Evolutionary conservation across 2,329 filamentous ascomycete genomes (phyloP).

Genomic region (Aspergillus oerlinghausenensis): DNA sequence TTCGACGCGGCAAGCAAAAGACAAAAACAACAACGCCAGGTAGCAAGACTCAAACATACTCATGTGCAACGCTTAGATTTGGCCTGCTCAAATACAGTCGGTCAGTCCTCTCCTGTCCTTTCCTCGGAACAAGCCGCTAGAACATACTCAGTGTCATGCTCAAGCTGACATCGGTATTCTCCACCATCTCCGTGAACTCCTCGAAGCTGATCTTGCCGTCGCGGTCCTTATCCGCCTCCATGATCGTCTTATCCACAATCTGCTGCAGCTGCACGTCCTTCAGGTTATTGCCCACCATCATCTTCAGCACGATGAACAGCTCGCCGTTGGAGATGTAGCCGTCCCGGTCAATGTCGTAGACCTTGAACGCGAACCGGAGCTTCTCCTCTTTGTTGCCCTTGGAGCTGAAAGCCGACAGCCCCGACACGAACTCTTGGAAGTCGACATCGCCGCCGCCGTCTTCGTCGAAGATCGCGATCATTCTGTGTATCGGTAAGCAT

Average conservation of each 20-base stretch:
- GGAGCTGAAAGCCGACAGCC: slow-evolving; percentile 89
- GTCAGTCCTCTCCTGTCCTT: slow-evolving; percentile 1
- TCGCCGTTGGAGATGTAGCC: slow-evolving; percentile 98
- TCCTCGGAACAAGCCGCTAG: neutral
- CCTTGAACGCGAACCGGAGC: slow-evolving; percentile 95
- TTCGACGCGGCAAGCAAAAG: neutral
- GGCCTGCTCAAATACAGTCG: slow-evolving; percentile 5
- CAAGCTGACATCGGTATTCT: slow-evolving; percentile 74
- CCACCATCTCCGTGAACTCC: slow-evolving; percentile 98
- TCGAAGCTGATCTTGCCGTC: slow-evolving; percentile 99
- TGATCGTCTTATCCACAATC: slow-evolving; percentile 99
- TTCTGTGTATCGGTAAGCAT: slow-evolving; percentile 49
- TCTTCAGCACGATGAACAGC: slow-evolving; percentile 98
- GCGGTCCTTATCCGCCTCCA: slow-evolving; percentile 94
- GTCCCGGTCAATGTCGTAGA: slow-evolving; percentile 98
- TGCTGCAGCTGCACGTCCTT: slow-evolving; percentile 98
- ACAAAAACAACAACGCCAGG: neutral
- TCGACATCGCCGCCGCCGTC: slow-evolving; percentile 97
- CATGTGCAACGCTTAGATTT: slow-evolving; percentile 11
- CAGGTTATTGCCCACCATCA: slow-evolving; percentile 99
- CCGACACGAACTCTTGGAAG: slow-evolving; percentile 97
- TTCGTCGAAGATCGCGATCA: slow-evolving; percentile 99
- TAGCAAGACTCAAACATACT: neutral
- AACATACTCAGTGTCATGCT: slow-evolving; percentile 62
- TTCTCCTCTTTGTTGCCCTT: slow-evolving; percentile 99